Evolutionary conservation across 768 basidiomycete species (phyloP), one percentile per base, ranked within the genome.

Genomic region (Kwoniella mangroviensis): DNA sequence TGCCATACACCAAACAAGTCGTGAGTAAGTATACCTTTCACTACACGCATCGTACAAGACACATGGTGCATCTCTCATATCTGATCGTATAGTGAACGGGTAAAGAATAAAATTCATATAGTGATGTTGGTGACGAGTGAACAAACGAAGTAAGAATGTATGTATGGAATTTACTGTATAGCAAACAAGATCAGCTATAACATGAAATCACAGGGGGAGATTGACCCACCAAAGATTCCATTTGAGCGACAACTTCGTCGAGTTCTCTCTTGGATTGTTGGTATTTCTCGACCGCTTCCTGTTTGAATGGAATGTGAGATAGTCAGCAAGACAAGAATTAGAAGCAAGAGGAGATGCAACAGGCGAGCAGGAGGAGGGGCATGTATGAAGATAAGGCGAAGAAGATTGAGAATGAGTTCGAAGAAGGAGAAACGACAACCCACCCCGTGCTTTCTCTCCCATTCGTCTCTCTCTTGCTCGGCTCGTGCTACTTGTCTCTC

Each of bases 391-490:
- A 45, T 63, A 12, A 24, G n/a, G n/a, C n/a, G n/a, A n/a, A n/a
- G n/a, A n/a, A n/a, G n/a, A n/a, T n/a, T n/a, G n/a, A n/a, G n/a
- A n/a, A n/a, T n/a, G n/a, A n/a, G n/a, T n/a, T n/a, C n/a, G n/a
- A n/a, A n/a, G 22, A 26, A 34, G 17, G 17, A 21, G 26, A 55
- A 51, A 59, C 28, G n/a, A 24, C 12, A 4, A 84, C 88, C 78
- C 78, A 93, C 94, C 87, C 95, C 95, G 85, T 88, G 92, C 85
- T 96, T 98, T 87, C 90, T 88, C 88, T 97, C 95, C 92, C 92
- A 94, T 51, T 82, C 78, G 82, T 98, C 96, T 61, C 95, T 90
- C 84, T 99, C 97, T 80, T 92, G 89, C 82, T 98, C 95, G 58
- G 88, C 86, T 54, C 92, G 88, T 74, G 89, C 86, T 21, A 97